These are phyloP conservation scores for Malus orientalis DNA, from an alignment of 306 rosid genomes.

Conservation along the genomic window DNA sequence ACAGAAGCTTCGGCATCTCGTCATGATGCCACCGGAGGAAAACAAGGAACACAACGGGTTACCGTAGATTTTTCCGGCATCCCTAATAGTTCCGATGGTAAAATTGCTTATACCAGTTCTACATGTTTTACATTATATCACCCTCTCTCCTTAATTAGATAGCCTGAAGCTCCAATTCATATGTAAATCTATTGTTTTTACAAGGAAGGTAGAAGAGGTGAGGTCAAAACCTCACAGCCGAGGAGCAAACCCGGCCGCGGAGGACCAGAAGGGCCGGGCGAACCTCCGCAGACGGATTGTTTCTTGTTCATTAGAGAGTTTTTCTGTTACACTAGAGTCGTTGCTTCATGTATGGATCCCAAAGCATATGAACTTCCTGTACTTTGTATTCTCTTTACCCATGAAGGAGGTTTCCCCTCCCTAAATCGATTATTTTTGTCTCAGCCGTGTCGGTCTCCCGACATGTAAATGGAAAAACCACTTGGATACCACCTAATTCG, in stretches of 20 bases:
- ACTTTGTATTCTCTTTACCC: not conserved
- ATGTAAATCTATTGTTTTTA: not conserved
- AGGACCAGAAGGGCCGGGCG: not conserved
- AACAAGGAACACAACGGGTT: conserved; percentile 12
- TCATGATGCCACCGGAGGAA: conserved; percentile 17
- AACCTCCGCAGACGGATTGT: not conserved
- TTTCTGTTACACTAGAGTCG: not conserved
- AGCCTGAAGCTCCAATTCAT: no score
- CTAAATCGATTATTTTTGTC: no score
- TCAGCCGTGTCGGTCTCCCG: not conserved
- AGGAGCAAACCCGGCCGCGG: not conserved
- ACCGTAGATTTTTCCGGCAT: not conserved
- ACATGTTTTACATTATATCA: not conserved
- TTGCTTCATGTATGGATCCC: not conserved
- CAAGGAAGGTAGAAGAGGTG: conserved; percentile 1
- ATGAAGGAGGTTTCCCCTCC: not conserved
- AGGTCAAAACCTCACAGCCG: not conserved
- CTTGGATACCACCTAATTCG: not conserved
- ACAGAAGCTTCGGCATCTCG: conserved; percentile 37
- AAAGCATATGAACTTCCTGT: not conserved
- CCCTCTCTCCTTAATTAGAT: not conserved
- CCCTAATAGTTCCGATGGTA: conserved; percentile 9
- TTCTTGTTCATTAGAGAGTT: not conserved
- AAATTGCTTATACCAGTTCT: not conserved
- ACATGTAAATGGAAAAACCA: not conserved